phyloP scores from a whole-genome alignment of 1,284 basidiomycete genomes.

The Trichosporon inkin region DNA sequence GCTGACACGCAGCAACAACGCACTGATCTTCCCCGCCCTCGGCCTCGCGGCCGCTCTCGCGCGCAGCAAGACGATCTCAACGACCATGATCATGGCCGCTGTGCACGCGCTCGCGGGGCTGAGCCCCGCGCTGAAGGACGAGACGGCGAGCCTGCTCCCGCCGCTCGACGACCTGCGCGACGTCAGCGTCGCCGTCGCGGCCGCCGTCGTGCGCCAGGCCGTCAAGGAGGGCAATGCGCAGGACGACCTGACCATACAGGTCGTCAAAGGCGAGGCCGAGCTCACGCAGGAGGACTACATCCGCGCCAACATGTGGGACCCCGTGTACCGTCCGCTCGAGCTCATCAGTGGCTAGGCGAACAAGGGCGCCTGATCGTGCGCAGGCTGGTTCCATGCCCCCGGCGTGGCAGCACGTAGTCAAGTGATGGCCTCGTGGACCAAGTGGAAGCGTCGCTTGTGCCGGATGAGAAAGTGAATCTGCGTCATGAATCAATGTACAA shows the following conservation, averaged over 20 bases:
- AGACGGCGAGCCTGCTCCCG: slow-evolving; percentile 56
- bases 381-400: too few species aligned
- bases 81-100: slow-evolving; percentile 68
- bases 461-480: too few species aligned
- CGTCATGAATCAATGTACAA: neutral
- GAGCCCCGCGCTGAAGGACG: slow-evolving; percentile 66
- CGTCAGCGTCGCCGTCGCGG: slow-evolving; percentile 54
- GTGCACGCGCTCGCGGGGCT: slow-evolving; percentile 62
- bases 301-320: slow-evolving; percentile 46
- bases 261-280: slow-evolving; percentile 39
- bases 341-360: slow-evolving; percentile 24
- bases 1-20: slow-evolving; percentile 55
- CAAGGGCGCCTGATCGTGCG: too few species aligned
- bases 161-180: slow-evolving; percentile 67
- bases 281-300: slow-evolving; percentile 44
- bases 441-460: too few species aligned
- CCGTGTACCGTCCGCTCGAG: slow-evolving; percentile 45
- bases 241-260: slow-evolving; percentile 39
- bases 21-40: slow-evolving; percentile 72
- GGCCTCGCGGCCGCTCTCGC: slow-evolving; percentile 67
- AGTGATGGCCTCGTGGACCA: too few species aligned
- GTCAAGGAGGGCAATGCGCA: slow-evolving; percentile 61
- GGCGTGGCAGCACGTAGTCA: too few species aligned
- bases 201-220: slow-evolving; percentile 73
- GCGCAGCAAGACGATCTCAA: slow-evolving; percentile 61